Evolutionary conservation across 768 basidiomycete genomes (phyloP).

Genomic region (Pilatotrama ljubarskyi): DNA sequence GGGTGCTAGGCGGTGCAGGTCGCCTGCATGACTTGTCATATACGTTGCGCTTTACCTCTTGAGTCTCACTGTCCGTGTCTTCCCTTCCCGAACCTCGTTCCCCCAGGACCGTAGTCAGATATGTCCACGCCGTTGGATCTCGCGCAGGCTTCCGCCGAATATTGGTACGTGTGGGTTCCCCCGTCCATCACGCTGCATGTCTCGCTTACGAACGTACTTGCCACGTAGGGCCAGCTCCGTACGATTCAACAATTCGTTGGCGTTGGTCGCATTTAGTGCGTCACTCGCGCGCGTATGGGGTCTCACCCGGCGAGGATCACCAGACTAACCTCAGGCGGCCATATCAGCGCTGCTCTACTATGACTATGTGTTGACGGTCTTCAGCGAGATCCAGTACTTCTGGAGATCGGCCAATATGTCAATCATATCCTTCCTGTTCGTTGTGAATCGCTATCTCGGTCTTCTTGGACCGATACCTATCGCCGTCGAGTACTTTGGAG

Average conservation of each 20-base stretch:
- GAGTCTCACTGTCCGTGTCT: not conserved
- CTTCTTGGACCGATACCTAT: constrained; percentile 27
- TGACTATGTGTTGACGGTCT: constrained; percentile 49
- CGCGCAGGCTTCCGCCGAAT: constrained; percentile 6
- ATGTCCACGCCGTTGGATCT: not conserved
- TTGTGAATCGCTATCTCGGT: constrained; percentile 26
- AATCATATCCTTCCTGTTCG: constrained; percentile 23
- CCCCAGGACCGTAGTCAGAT: not conserved
- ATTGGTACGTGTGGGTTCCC: not conserved
- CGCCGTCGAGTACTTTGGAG: constrained; percentile 7
- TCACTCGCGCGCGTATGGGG: not conserved
- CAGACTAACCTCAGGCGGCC: not conserved
- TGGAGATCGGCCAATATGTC: constrained; percentile 36
- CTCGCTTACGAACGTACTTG: constrained; percentile 5
- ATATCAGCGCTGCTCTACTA: constrained; percentile 37
- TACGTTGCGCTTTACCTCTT: not conserved
- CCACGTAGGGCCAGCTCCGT: constrained; percentile 5
- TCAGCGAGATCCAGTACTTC: constrained; percentile 44
- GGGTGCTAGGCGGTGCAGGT: too few species aligned
- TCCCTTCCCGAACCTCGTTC: not conserved
- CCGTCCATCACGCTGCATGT: not conserved
- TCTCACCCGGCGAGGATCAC: not conserved
- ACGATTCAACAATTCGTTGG: constrained; percentile 6
- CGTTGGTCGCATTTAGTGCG: constrained; percentile 6
- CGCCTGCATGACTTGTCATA: not conserved